A percentile compares a stretch with the other conserved stretches of the same genome.
Conservation (phyloP, 257 asterid species). For the Eustoma russellianum region DNA sequence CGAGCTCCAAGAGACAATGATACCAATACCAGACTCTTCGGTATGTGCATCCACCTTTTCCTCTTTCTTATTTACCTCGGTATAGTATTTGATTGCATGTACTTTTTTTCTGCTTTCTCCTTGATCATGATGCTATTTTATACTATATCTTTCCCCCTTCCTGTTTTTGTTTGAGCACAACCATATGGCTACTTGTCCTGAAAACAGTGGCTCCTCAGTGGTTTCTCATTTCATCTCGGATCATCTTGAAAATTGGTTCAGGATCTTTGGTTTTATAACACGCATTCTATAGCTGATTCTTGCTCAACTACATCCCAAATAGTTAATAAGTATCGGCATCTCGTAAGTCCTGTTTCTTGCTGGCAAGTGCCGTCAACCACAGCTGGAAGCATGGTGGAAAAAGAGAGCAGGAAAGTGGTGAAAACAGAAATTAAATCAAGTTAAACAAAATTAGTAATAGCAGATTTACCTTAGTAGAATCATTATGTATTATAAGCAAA, state of each 20-base stretch:
- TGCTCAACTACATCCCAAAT: too few relatives aligned
- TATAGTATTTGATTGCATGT: background rate
- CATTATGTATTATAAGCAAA: too few relatives aligned
- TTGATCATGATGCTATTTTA: background rate
- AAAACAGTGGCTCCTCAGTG: too few relatives aligned
- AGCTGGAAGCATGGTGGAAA: background rate
- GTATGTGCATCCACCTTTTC: constrained; percentile 21
- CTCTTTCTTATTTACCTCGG: background rate
- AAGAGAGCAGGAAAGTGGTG: background rate
- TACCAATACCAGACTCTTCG: constrained; percentile 42
- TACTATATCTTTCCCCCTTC: background rate
- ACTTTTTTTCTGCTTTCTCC: background rate
- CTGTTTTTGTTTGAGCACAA: too few relatives aligned
- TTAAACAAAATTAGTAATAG: too few relatives aligned
- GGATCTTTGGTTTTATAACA: too few relatives aligned
- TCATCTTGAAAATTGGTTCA: too few relatives aligned
- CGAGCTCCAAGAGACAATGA: constrained; percentile 75
- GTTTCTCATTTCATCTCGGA: too few relatives aligned
- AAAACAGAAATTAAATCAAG: background rate
- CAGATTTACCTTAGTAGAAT: too few relatives aligned
- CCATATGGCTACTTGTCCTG: too few relatives aligned
- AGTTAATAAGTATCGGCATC: too few relatives aligned
- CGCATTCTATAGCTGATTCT: too few relatives aligned
- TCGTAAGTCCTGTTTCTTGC: background rate
- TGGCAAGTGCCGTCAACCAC: background rate